Evolutionary conservation across 108 stramenopile species (phyloP), one percentile per base, ranked within the genome.

Genomic region (Cyclostephanos tholiformis): DNA sequence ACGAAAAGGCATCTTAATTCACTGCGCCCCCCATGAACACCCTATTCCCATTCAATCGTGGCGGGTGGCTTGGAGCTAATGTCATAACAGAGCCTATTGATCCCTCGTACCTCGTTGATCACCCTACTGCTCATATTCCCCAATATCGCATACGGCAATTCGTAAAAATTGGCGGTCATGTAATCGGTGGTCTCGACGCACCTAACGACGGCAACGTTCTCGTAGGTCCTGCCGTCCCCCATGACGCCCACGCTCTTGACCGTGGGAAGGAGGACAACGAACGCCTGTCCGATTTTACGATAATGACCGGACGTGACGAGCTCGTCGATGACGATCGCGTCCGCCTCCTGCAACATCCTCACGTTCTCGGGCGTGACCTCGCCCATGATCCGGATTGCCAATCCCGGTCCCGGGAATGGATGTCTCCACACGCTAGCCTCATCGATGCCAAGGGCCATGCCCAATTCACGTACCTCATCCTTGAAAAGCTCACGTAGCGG

Each of bases 151-250:
- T 96, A 97, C n/a, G 97, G 97, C 73, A 99, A 86, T 65, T 95
- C 95, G 75, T 97, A 98, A 84, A 98, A 98, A 74, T 98, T 95
- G 6, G 98, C 99, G 17, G 99, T 99, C 99, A 99, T 99, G 83
- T 94, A 98, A 80, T 99, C 99, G 13, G 96, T 97, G 2, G 99
- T 97, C 63, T 93, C 94, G 20, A 98, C 98, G 63, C 96, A 97
- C 30, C 99, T 90, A 20, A 99, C 87, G 60, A 87, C 86, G 8
- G 89, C 85, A 17, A 97, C 96, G 55, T 96, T 88, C 72, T 97
- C 96, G 82, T 97, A 97, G 5, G 98, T 98, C 35, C 96, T 84
- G 14, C 93, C 90, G 75, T 97, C 99, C 59, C 99, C 99, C 99
- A 98, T 98, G 30, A 98, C 98, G 12, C 99, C 99, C 2, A 98